Evolutionary conservation across 257 asterid species (phyloP).

Genomic region (Solanum dulcamara): DNA sequence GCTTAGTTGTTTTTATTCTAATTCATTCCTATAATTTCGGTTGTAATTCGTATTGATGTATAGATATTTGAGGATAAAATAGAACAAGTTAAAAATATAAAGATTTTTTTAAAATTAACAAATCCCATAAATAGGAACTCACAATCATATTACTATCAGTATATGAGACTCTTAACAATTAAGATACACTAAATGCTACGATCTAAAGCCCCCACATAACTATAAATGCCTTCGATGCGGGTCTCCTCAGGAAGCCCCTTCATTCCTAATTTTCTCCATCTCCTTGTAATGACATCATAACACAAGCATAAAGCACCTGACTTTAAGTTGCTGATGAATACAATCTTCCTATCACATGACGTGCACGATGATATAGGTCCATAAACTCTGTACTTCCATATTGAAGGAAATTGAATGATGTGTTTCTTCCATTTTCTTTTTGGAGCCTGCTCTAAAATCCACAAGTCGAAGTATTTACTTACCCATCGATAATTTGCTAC

Average conservation of each 20-base stretch:
- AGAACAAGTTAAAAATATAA: too few species aligned
- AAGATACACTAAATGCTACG: background rate
- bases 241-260: background rate
- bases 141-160: background rate
- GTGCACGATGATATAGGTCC: background rate
- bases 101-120: background rate
- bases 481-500: background rate
- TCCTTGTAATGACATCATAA: background rate
- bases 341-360: background rate
- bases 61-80: too few species aligned
- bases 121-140: background rate
- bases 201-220: background rate
- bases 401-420: background rate
- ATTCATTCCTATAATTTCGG: too few species aligned
- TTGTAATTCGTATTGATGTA: too few species aligned
- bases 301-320: background rate
- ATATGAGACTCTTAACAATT: background rate
- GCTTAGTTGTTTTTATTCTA: too few species aligned
- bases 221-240: background rate
- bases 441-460: background rate
- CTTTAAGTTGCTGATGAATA: background rate
- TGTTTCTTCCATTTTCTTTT: too few species aligned
- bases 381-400: background rate
- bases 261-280: background rate
- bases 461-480: background rate